Conservation (phyloP, 305 asterid species). For the Fraxinus xanthoxyloides region DNA sequence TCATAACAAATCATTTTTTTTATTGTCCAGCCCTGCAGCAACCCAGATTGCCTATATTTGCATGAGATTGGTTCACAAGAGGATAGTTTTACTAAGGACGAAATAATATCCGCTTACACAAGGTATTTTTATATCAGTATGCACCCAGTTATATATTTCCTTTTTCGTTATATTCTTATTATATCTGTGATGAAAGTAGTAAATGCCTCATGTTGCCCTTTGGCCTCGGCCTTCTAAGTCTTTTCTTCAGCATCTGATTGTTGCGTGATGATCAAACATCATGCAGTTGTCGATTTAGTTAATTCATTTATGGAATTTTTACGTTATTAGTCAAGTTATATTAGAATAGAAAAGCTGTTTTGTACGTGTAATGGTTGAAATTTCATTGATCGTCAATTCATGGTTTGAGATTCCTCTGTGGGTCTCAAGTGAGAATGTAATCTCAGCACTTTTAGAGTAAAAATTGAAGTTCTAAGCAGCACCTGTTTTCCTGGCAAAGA, state of each 20-base stretch:
- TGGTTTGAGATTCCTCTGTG: conserved; percentile 1
- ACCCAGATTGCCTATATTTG: conserved; percentile 91
- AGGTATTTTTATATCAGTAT: conserved; percentile 44
- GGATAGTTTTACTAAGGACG: conserved; percentile 94
- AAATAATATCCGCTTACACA: conserved; percentile 83
- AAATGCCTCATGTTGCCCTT: neutral
- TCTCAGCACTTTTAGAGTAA: conserved; percentile 2
- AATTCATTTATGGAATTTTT: neutral
- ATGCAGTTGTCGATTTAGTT: neutral
- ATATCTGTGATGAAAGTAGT: neutral
- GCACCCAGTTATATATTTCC: neutral
- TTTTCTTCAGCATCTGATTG: neutral
- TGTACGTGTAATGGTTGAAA: neutral
- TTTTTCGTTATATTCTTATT: neutral
- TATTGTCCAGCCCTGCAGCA: conserved; percentile 84
- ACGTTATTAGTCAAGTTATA: neutral
- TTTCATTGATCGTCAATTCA: neutral
- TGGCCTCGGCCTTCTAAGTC: neutral
- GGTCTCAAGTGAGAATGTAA: neutral
- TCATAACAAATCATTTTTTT: conserved; percentile 23
- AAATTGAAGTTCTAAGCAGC: neutral
- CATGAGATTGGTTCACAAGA: conserved; percentile 91
- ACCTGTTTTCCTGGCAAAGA: neutral
- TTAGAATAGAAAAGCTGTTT: neutral
- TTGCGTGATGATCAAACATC: neutral